Evolutionary conservation across 345 rosid genomes (phyloP).

Genomic region (Barbarea vulgaris): DNA sequence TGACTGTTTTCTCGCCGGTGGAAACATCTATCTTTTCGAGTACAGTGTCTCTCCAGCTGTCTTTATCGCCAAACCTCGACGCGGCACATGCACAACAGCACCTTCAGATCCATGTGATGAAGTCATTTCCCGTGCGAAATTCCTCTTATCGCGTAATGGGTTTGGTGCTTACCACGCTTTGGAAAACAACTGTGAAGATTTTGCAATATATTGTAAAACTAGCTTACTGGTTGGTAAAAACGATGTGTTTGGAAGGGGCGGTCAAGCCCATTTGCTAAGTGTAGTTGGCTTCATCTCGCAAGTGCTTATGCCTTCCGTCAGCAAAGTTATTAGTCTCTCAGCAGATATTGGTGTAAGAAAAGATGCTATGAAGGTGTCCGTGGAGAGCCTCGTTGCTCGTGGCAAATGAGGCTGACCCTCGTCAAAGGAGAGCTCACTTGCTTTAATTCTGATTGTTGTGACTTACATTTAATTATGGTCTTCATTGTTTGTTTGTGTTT

Average conservation of each 20-base stretch:
- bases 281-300: slow-evolving; percentile 1
- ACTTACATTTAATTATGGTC: too few species aligned
- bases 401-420: background rate
- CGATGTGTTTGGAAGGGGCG: slow-evolving; percentile 55
- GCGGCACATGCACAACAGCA: slow-evolving; percentile 78
- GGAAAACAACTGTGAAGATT: slow-evolving; percentile 83
- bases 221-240: slow-evolving; percentile 36
- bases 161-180: slow-evolving; percentile 62
- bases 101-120: slow-evolving; percentile 53
- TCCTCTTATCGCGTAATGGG: slow-evolving; percentile 53
- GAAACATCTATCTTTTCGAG: slow-evolving; percentile 59
- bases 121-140: slow-evolving; percentile 52
- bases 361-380: slow-evolving; percentile 41
- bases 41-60: slow-evolving; percentile 52
- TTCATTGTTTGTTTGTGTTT: too few species aligned
- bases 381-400: slow-evolving; percentile 12
- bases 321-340: slow-evolving; percentile 40
- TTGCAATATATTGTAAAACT: slow-evolving; percentile 77
- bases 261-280: slow-evolving; percentile 47
- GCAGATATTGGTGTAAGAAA: slow-evolving; percentile 62
- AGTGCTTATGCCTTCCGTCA: slow-evolving; percentile 40
- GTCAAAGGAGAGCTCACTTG: too few species aligned
- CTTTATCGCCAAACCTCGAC: slow-evolving; percentile 58
- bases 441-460: background rate
- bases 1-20: slow-evolving; percentile 69